Evolutionary conservation across 1,139 yeast species (phyloP).

Genomic region (Yamadazyma songkhlaensis): DNA sequence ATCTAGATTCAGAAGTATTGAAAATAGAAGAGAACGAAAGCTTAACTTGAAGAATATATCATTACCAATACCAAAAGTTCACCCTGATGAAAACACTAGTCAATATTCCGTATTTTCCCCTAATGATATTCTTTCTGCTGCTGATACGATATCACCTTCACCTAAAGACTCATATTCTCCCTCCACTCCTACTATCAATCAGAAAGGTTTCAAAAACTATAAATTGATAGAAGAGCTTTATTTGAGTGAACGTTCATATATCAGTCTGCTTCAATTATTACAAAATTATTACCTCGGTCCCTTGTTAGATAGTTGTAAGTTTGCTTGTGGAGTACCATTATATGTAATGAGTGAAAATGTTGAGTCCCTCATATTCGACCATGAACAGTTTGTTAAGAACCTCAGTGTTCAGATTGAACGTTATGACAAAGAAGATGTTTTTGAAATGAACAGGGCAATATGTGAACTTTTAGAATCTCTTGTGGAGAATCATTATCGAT

Average conservation of each 20-base stretch:
- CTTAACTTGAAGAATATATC: background rate
- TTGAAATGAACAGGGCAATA: background rate
- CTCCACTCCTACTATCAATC: background rate
- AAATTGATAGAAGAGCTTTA: slow-evolving; percentile 45
- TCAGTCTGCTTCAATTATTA: slow-evolving; percentile 40
- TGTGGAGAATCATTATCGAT: slow-evolving; percentile 16
- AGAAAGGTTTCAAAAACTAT: slow-evolving; percentile 22
- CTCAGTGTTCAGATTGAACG: background rate
- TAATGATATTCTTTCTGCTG: slow-evolving; percentile 21
- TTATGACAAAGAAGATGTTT: background rate
- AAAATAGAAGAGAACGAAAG: slow-evolving; percentile 1
- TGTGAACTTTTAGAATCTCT: background rate
- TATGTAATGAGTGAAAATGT: slow-evolving; percentile 9
- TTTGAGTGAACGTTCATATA: slow-evolving; percentile 45
- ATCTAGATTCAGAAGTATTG: slow-evolving; percentile 3
- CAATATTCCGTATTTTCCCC: slow-evolving; percentile 8
- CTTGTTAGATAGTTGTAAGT: slow-evolving; percentile 16
- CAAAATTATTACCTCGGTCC: slow-evolving; percentile 36
- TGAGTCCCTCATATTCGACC: slow-evolving; percentile 7
- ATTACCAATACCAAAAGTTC: background rate
- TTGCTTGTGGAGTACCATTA: slow-evolving; percentile 12
- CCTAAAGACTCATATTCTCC: slow-evolving; percentile 20
- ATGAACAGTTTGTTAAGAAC: slow-evolving; percentile 4
- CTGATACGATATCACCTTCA: slow-evolving; percentile 20
- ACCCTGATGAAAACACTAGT: background rate